Evolutionary conservation across 805 yeast species (phyloP), one percentile per base, ranked within the genome.

Genomic region (Groenewaldozyma salmanticensis): DNA sequence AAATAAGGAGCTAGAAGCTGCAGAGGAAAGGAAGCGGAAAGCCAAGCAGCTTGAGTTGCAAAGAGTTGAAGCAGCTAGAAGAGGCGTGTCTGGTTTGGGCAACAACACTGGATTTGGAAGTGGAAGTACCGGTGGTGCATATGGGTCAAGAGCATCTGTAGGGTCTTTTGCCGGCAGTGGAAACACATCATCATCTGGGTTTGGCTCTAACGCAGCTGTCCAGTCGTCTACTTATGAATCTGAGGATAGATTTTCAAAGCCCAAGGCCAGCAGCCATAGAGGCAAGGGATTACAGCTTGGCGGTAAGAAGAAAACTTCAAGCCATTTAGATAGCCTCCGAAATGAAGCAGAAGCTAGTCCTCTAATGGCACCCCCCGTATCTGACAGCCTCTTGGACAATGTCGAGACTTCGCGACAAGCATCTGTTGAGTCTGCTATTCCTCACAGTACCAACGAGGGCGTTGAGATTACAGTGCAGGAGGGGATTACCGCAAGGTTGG

Each of bases 1-100:
- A 62, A 92, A 92, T 69, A 92, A 92, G 66, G 98, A 92, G 66
- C 67, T 84, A 55, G 98, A 90, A 64, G 98, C 98, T 32, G 79
- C 85, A 42, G 98, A 92, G 65, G 96, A 90, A 64, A 81, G 97
- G 65, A 90, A 90, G 67, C 82, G 94, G 64, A 79, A 85, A 60
- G 96, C 97, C 38, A 85, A 82, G 61, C 94, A 86, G 60, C 61
- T 66, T 40, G 72, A 67, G 42, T 71, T 75, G 58, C 75, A 74
- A 54, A 66, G 77, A 64, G 78, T 74, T 48, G 68, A 61, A 49
- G 59, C 62, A 31, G 54, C 62, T n/a, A 47, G 63, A 37, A 59
- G 61, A 35, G 61, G 55, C 3, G 42, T 43, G 21, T 35, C 55
- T 27, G 54, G 57, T 35, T 48, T 54, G 35, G 57, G 51, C 32